Evolutionary conservation across 2,329 filamentous ascomycete genomes (phyloP).

Genomic region (Hortaea sp.): DNA sequence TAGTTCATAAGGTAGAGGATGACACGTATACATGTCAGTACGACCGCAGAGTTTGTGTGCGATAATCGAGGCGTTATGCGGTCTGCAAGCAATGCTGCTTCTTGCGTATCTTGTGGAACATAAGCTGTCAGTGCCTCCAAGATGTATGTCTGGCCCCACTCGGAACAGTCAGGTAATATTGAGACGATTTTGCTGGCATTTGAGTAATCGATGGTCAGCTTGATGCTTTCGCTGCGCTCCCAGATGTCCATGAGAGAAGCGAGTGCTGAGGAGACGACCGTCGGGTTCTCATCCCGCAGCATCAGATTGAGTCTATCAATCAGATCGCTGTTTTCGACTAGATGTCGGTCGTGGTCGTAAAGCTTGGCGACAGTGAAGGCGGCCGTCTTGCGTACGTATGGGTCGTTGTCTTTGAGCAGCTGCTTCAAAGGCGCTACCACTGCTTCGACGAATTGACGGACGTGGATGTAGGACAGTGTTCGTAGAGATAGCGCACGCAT

Average conservation of each 20-base stretch:
- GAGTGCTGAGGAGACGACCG: conserved; percentile 87
- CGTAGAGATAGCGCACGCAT: conserved; percentile 85
- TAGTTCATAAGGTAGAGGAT: conserved; percentile 99
- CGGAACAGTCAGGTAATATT: conserved; percentile 90
- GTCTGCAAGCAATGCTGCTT: conserved; percentile 83
- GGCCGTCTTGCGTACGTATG: conserved; percentile 95
- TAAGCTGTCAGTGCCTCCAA: conserved; percentile 97
- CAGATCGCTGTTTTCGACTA: conserved; percentile 83
- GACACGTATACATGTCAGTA: conserved; percentile 90
- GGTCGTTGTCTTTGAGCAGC: conserved; percentile 75
- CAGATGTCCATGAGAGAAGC: conserved; percentile 94
- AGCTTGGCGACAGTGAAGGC: conserved; percentile 95
- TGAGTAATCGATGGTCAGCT: conserved; percentile 92
- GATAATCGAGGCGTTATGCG: conserved; percentile 91
- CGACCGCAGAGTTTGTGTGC: conserved; percentile 92
- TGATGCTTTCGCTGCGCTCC: conserved; percentile 95
- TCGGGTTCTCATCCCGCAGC: conserved; percentile 91
- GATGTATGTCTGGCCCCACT: conserved; percentile 99
- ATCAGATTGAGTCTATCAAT: conserved; percentile 86
- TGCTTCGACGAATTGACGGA: conserved; percentile 87
- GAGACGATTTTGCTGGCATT: conserved; percentile 98
- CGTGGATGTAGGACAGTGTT: conserved; percentile 96
- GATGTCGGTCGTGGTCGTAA: conserved; percentile 86
- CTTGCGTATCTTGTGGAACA: conserved; percentile 79
- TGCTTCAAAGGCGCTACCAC: conserved; percentile 76